Percentiles rank a stretch among this genome's conserved stretches.
Conservation (phyloP, 2,329 filamentous ascomycete genomes). For the Cladophialophora chaetospira region DNA sequence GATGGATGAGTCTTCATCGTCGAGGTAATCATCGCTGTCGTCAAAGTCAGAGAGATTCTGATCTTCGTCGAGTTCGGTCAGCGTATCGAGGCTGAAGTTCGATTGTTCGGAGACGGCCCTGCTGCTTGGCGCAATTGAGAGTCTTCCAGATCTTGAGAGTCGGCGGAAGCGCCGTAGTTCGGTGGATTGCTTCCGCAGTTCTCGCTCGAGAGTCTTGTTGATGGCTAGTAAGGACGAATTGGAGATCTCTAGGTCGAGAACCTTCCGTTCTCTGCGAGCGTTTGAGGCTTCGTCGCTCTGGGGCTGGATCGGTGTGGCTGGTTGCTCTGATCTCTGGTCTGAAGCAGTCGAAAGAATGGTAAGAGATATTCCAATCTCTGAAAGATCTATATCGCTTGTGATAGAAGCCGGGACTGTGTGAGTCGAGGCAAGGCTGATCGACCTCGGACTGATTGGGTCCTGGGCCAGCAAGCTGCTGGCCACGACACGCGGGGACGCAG, state of each 20-base stretch:
- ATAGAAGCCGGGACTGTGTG: slow-evolving; percentile 28
- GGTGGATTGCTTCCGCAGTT: slow-evolving; percentile 85
- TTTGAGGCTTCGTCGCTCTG: slow-evolving; percentile 74
- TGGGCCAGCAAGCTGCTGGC: slow-evolving; percentile 21
- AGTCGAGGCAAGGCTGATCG: slow-evolving; percentile 29
- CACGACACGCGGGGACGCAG: slow-evolving; percentile 10
- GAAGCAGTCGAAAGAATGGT: neutral
- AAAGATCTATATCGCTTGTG: slow-evolving; percentile 24
- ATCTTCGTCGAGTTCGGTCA: slow-evolving; percentile 42
- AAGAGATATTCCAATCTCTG: slow-evolving; percentile 15
- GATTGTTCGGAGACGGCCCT: slow-evolving; percentile 49
- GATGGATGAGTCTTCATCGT: slow-evolving; percentile 40
- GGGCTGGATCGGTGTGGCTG: slow-evolving; percentile 33
- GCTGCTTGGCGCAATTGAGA: slow-evolving; percentile 57
- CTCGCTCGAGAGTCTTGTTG: slow-evolving; percentile 86
- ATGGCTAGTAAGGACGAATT: slow-evolving; percentile 95
- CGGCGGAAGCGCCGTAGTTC: slow-evolving; percentile 84
- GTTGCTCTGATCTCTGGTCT: slow-evolving; percentile 38
- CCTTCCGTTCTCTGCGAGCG: slow-evolving; percentile 88
- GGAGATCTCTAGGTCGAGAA: slow-evolving; percentile 92
- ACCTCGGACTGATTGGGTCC: slow-evolving; percentile 29
- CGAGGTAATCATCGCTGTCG: no score
- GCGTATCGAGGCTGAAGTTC: slow-evolving; percentile 48
- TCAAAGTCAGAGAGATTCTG: slow-evolving; percentile 29
- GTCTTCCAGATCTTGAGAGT: slow-evolving; percentile 76